phyloP scores from a whole-genome alignment of 352 stramenopile species.

The Poterioochromonas sp. region DNA sequence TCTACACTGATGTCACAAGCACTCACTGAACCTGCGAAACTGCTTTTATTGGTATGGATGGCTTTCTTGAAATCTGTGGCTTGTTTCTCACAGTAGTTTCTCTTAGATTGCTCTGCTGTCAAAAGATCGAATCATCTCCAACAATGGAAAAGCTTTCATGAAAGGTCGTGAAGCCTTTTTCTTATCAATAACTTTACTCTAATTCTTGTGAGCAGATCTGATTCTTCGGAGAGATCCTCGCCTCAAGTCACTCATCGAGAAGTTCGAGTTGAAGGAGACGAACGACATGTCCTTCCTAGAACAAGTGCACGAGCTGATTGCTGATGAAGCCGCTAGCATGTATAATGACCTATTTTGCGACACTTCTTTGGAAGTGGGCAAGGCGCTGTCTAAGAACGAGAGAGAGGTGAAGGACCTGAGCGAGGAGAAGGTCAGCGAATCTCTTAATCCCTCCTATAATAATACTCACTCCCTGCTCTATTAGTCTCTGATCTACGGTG shows the following conservation, averaged over 20 bases:
- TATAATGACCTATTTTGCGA: slow-evolving; percentile 48
- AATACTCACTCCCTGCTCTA: background rate
- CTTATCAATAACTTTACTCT: background rate
- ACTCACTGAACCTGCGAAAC: slow-evolving; percentile 26
- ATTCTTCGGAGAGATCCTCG: slow-evolving; percentile 40
- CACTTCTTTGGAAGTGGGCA: slow-evolving; percentile 48
- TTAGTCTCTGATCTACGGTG: slow-evolving; percentile 49
- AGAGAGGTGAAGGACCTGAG: slow-evolving; percentile 41
- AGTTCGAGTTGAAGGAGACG: slow-evolving; percentile 27
- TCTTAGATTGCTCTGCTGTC: slow-evolving; percentile 25
- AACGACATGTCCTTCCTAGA: slow-evolving; percentile 34
- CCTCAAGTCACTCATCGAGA: slow-evolving; percentile 30
- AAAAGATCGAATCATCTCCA: slow-evolving; percentile 40
- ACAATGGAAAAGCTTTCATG: slow-evolving; percentile 43
- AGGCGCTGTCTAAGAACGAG: slow-evolving; percentile 50
- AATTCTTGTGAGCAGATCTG: slow-evolving; percentile 33
- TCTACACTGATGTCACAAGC: too few species aligned
- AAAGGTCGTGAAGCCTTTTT: slow-evolving; percentile 36
- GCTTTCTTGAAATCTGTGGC: background rate
- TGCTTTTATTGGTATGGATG: slow-evolving; percentile 6
- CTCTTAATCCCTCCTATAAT: background rate
- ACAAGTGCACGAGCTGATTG: slow-evolving; percentile 32
- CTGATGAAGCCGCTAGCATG: slow-evolving; percentile 40
- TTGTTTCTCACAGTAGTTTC: background rate
- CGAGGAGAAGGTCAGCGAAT: slow-evolving; percentile 36